Percentiles rank a stretch among this genome's conserved stretches.
These are phyloP conservation scores for Periconia macrospinosa DNA, from an alignment of 2,329 filamentous ascomycete genomes.

Conservation along the genomic window DNA sequence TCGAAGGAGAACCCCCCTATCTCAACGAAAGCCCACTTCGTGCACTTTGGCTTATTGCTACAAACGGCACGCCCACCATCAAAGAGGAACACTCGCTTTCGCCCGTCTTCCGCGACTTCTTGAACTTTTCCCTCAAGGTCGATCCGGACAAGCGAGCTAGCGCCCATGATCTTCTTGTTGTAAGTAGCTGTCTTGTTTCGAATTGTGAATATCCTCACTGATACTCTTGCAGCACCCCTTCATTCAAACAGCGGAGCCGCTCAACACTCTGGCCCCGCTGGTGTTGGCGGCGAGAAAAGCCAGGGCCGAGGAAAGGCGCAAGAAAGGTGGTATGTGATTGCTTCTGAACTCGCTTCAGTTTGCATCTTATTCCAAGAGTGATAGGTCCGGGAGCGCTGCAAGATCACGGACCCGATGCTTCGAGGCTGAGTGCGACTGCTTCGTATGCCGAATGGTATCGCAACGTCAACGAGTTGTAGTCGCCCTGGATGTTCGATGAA, in stretches of 20 bases:
- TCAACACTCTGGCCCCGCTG: slow-evolving; percentile 76
- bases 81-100: slow-evolving; percentile 88
- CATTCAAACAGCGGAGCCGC: slow-evolving; percentile 55
- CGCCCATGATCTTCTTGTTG: slow-evolving; percentile 88
- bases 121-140: slow-evolving; percentile 91
- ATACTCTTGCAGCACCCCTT: slow-evolving; percentile 46
- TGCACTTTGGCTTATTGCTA: slow-evolving; percentile 93
- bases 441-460: slow-evolving; percentile 36
- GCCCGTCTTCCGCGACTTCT: slow-evolving; percentile 83
- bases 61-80: slow-evolving; percentile 91
- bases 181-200: slow-evolving; percentile 54
- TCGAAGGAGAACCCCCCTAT: slow-evolving; percentile 96
- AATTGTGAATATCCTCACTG: slow-evolving; percentile 11
- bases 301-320: slow-evolving; percentile 71
- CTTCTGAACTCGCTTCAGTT: slow-evolving; percentile 19
- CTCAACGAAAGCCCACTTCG: slow-evolving; percentile 91
- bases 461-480: slow-evolving; percentile 15
- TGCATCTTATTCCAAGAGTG: slow-evolving; percentile 23
- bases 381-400: slow-evolving; percentile 25
- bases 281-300: slow-evolving; percentile 84
- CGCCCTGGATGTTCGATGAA: background rate
- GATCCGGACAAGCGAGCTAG: slow-evolving; percentile 96
- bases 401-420: slow-evolving; percentile 17
- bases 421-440: slow-evolving; percentile 17
- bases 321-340: slow-evolving; percentile 49